phyloP scores from a whole-genome alignment of 176 grass and related monocot species.

The Poa annua region DNA sequence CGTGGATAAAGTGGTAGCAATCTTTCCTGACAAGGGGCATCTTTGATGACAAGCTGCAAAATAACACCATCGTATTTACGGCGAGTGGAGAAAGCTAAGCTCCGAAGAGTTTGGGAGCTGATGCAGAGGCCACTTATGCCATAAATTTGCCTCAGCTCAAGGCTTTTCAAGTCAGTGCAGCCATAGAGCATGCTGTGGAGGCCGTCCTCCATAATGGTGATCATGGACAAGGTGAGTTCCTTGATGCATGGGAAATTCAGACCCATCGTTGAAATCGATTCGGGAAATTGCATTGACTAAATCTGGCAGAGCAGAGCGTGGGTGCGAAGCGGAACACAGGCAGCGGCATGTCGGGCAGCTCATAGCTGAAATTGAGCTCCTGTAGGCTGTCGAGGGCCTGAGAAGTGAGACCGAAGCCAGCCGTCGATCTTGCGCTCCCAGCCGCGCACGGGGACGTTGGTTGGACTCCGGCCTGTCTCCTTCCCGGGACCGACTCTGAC shows the following conservation, averaged over 20 bases:
- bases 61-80: background rate
- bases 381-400: background rate
- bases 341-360: background rate
- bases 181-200: background rate
- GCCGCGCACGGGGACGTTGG: background rate
- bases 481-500: background rate
- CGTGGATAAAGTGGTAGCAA: background rate
- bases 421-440: background rate
- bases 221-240: background rate
- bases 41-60: background rate
- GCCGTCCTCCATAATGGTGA: background rate
- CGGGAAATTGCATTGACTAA: background rate
- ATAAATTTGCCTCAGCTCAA: background rate
- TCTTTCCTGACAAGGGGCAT: background rate
- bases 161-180: background rate
- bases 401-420: constrained; percentile 8
- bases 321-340: background rate
- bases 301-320: background rate
- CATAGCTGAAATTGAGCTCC: background rate
- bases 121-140: background rate
- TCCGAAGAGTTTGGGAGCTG: background rate
- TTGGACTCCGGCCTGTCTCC: too few species aligned
- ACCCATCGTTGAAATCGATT: background rate
- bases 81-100: background rate
- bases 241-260: background rate